These are phyloP conservation scores for Epichloe uncinata DNA, from an alignment of 2,329 filamentous ascomycete genomes.

Conservation along the genomic window DNA sequence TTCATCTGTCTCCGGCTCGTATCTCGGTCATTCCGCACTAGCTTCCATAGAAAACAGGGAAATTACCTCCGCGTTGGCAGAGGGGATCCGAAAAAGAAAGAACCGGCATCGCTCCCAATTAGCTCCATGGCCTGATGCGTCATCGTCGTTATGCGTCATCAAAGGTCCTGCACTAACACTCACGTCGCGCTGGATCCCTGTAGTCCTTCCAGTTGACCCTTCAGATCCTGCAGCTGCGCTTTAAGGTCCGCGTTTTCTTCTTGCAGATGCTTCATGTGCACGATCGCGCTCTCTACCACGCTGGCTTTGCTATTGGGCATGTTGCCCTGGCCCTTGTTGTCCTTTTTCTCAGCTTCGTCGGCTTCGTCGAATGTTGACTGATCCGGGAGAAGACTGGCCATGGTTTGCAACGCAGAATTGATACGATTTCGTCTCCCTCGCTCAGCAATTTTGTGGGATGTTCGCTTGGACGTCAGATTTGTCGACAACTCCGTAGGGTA, in stretches of 20 bases:
- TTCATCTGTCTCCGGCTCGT: too few relatives aligned
- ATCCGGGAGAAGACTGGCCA: constrained; percentile 71
- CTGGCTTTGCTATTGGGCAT: constrained; percentile 82
- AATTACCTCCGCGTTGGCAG: too few relatives aligned
- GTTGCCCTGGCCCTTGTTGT: constrained; percentile 28
- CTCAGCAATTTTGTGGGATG: constrained; percentile 95
- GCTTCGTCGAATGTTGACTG: constrained; percentile 25
- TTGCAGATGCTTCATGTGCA: constrained; percentile 82
- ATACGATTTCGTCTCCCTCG: constrained; percentile 92
- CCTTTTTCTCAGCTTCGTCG: constrained; percentile 35
- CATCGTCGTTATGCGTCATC: not conserved
- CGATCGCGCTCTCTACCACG: constrained; percentile 93
- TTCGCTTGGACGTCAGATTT: constrained; percentile 89
- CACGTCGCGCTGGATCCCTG: not conserved
- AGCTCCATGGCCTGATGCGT: not conserved
- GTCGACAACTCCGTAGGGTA: constrained; percentile 87
- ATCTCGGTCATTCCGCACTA: too few relatives aligned
- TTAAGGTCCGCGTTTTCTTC: constrained; percentile 57
- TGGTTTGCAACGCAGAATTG: constrained; percentile 84
- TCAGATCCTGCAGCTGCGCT: constrained; percentile 35
- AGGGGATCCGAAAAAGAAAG: not conserved
- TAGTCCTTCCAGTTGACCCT: constrained; percentile 17
- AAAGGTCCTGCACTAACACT: too few relatives aligned
- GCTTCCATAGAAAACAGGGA: too few relatives aligned
- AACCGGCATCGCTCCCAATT: not conserved